Evolutionary conservation across 2,329 filamentous ascomycete genomes (phyloP).

Genomic region (Cladophialophora carrionii): DNA sequence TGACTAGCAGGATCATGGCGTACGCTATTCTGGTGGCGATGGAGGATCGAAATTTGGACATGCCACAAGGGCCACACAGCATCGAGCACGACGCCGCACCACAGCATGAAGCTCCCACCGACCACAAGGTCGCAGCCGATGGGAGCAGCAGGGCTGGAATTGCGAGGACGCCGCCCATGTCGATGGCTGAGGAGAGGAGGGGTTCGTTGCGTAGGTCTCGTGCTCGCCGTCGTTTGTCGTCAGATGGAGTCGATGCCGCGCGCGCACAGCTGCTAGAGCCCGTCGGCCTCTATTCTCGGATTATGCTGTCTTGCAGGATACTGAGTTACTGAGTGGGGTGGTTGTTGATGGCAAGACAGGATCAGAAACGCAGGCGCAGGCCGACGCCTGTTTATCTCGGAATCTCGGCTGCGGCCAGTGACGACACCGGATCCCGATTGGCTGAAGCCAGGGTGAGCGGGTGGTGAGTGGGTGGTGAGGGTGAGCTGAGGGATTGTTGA

Average conservation of each 20-base stretch:
- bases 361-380: background rate
- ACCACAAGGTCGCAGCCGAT: conserved; percentile 79
- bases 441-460: background rate
- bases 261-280: background rate
- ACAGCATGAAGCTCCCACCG: conserved; percentile 86
- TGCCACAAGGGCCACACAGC: conserved; percentile 92
- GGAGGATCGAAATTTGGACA: conserved; percentile 97
- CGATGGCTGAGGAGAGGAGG: conserved; percentile 31
- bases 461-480: conserved; percentile 5
- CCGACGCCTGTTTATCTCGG: background rate
- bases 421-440: background rate
- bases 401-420: conserved; percentile 6
- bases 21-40: conserved; percentile 97
- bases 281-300: background rate
- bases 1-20: conserved; percentile 89
- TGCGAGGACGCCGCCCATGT: conserved; percentile 89
- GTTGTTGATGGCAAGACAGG: conserved; percentile 5
- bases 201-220: background rate
- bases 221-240: conserved; percentile 1
- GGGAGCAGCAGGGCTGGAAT: conserved; percentile 87
- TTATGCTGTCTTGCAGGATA: conserved; percentile 5
- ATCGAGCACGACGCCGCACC: conserved; percentile 95
- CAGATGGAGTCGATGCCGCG: background rate
- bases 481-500: background rate
- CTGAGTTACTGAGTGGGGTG: conserved; percentile 10